A percentile compares a stretch with the other conserved stretches of the same genome.
These are phyloP conservation scores for Psilocybe subaeruginosa DNA, from an alignment of 768 basidiomycete species.

Conservation along the genomic window DNA sequence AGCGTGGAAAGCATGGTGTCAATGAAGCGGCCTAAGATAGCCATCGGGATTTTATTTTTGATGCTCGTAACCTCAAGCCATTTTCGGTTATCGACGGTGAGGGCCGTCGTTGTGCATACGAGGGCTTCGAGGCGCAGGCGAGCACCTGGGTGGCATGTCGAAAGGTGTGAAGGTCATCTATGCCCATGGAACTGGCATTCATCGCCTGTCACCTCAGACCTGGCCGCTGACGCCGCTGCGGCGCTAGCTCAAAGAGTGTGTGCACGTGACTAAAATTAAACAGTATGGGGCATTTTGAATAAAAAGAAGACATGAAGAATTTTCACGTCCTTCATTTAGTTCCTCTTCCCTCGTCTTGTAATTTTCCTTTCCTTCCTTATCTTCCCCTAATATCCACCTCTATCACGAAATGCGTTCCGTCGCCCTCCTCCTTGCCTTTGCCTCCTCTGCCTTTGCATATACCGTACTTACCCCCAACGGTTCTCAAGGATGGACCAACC, in stretches of 20 bases:
- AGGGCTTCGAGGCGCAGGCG: no score
- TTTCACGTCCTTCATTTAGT: slow-evolving; percentile 1
- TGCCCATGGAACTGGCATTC: no score
- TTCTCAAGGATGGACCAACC: slow-evolving; percentile 57
- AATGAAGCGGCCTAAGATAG: no score
- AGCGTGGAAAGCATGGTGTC: no score
- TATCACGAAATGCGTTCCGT: slow-evolving; percentile 44
- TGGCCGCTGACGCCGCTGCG: no score
- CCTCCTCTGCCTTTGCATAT: slow-evolving; percentile 65
- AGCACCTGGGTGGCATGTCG: no score
- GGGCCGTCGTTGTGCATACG: no score
- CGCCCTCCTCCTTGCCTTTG: slow-evolving; percentile 45
- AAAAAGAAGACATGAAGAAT: neutral
- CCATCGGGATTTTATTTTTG: no score
- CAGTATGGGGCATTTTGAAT: neutral
- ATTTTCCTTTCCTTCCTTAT: slow-evolving; percentile 15
- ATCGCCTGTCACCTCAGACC: no score
- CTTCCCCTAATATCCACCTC: slow-evolving; percentile 15
- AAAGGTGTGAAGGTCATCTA: no score
- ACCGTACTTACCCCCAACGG: slow-evolving; percentile 54
- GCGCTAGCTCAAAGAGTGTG: neutral
- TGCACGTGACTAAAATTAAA: neutral
- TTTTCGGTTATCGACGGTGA: no score
- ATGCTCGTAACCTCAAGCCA: no score
- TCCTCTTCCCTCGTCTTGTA: slow-evolving; percentile 15